These are phyloP conservation scores for Penicillium argentinense DNA, from an alignment of 495 filamentous ascomycete species.

Conservation along the genomic window DNA sequence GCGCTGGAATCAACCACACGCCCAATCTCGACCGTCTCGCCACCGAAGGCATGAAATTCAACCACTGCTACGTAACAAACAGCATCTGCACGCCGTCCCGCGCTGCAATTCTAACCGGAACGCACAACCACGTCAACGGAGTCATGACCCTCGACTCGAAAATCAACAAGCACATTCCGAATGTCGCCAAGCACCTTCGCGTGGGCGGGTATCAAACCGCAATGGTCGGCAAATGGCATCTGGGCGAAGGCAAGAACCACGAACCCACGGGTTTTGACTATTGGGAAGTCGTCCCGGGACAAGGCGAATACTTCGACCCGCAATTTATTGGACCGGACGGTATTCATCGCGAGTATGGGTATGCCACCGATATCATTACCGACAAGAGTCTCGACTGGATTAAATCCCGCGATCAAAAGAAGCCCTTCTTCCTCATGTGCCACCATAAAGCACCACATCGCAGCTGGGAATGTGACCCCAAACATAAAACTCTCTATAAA, in stretches of 20 bases:
- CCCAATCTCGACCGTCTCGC: slow-evolving; percentile 44
- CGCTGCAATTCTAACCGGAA: slow-evolving; percentile 43
- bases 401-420: slow-evolving; percentile 22
- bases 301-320: slow-evolving; percentile 44
- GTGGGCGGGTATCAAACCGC: slow-evolving; percentile 42
- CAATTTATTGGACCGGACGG: slow-evolving; percentile 33
- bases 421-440: slow-evolving; percentile 50
- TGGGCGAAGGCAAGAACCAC: slow-evolving; percentile 39
- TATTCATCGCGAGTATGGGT: slow-evolving; percentile 24
- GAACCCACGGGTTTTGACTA: slow-evolving; percentile 45
- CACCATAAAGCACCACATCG: slow-evolving; percentile 49
- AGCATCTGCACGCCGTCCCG: slow-evolving; percentile 45
- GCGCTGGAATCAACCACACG: slow-evolving; percentile 43
- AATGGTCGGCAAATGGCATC: slow-evolving; percentile 47
- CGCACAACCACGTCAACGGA: slow-evolving; percentile 46
- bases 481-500: slow-evolving; percentile 40
- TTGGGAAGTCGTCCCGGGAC: slow-evolving; percentile 40
- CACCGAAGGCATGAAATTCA: slow-evolving; percentile 45
- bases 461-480: slow-evolving; percentile 41
- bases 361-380: slow-evolving; percentile 46
- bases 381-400: slow-evolving; percentile 40
- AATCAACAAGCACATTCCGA: slow-evolving; percentile 43
- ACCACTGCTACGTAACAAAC: slow-evolving; percentile 50
- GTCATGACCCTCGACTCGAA: slow-evolving; percentile 41
- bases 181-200: slow-evolving; percentile 41